Conservation (phyloP, 805 yeast species). For the Cephaloascus fragrans region DNA sequence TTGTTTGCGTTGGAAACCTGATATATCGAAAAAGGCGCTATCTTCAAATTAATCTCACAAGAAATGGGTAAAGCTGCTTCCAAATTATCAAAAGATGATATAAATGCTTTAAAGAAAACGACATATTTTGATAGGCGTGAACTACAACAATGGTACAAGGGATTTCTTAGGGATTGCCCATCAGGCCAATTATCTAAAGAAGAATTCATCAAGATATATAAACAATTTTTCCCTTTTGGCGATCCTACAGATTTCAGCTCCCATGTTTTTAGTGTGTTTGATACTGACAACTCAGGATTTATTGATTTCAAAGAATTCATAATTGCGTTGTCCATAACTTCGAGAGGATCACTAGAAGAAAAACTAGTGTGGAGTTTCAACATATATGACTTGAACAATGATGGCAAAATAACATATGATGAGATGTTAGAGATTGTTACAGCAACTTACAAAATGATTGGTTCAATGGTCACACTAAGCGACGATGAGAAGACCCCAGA, state of each 20-base stretch:
- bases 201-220: conserved; percentile 86
- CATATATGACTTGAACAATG: conserved; percentile 73
- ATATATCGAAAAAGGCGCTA: no score
- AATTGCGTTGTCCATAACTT: conserved; percentile 74
- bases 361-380: conserved; percentile 85
- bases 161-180: conserved; percentile 90
- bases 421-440: conserved; percentile 75
- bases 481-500: conserved; percentile 93
- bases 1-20: no score
- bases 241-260: conserved; percentile 89
- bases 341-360: conserved; percentile 78
- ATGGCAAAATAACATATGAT: conserved; percentile 64
- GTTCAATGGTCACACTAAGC: conserved; percentile 80
- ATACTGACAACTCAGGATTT: conserved; percentile 66
- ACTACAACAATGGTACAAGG: conserved; percentile 97
- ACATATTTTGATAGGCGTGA: conserved; percentile 92
- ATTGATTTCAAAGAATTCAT: conserved; percentile 92
- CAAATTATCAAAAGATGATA: conserved; percentile 83
- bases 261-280: conserved; percentile 83
- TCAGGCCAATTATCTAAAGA: conserved; percentile 77
- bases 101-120: conserved; percentile 68
- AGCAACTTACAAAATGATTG: conserved; percentile 91
- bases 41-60: no score
- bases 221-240: conserved; percentile 97
- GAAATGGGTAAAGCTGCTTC: conserved; percentile 93